Percentiles rank a stretch among this genome's conserved stretches.
phyloP scores from a whole-genome alignment of 2,329 filamentous ascomycete genomes.

The Trichoderma sp. region DNA sequence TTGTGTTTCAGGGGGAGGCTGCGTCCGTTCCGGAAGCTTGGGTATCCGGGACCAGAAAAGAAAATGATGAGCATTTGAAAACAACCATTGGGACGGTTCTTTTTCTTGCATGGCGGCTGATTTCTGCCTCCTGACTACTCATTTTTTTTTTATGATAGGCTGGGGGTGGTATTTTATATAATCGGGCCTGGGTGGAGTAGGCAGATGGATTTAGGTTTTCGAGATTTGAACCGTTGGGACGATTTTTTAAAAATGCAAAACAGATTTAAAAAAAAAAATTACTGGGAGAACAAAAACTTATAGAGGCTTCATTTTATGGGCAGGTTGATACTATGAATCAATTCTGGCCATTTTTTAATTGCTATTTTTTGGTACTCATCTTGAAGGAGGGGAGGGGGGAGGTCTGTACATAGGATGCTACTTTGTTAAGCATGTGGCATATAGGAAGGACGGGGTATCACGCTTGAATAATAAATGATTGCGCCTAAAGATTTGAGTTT shows the following conservation, averaged over 20 bases:
- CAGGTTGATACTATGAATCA: slow-evolving; percentile 6
- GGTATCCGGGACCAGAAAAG: not conserved
- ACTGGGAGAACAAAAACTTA: not conserved
- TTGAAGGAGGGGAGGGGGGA: not conserved
- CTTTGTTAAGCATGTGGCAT: not conserved
- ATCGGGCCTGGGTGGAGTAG: not conserved
- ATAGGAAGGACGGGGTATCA: not conserved
- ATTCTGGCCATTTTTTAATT: not conserved
- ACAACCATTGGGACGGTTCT: not conserved
- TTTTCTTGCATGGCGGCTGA: not conserved
- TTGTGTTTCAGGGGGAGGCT: slow-evolving; percentile 15
- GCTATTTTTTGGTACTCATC: not conserved
- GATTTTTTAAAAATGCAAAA: not conserved
- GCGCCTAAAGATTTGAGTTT: not conserved
- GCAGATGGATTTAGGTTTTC: not conserved
- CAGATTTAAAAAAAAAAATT: not conserved
- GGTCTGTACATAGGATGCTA: slow-evolving; percentile 6
- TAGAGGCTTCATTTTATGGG: slow-evolving; percentile 11
- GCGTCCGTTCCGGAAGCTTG: not conserved
- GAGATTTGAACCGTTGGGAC: not conserved
- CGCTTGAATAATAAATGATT: not conserved
- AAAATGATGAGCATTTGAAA: not conserved
- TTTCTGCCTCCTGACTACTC: not conserved
- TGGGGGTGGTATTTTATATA: not conserved
- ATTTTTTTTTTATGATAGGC: not conserved